A percentile compares a stretch with the other conserved stretches of the same genome.
phyloP scores from a whole-genome alignment of 176 grass and related monocot species.

The Juncus effusus region DNA sequence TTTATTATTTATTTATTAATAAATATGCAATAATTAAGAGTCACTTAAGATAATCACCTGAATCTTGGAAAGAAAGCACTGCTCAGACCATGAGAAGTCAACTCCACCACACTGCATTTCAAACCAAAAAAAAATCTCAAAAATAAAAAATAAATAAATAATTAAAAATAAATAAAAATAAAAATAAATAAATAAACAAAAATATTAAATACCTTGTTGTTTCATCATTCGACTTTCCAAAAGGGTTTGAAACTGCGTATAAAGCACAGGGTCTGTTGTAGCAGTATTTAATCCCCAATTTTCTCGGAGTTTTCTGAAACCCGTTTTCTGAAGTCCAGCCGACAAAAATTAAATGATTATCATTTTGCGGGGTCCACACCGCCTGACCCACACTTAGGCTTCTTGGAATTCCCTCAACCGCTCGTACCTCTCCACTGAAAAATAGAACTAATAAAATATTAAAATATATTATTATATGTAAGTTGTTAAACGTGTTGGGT shows the following conservation, averaged over 20 bases:
- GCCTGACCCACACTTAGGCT: slow-evolving; percentile 83
- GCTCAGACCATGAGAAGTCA: slow-evolving; percentile 54
- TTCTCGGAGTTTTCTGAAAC: slow-evolving; percentile 62
- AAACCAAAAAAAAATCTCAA: slow-evolving; percentile 19
- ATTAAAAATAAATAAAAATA: not conserved
- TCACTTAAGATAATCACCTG: slow-evolving; percentile 39
- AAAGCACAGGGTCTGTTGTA: slow-evolving; percentile 84
- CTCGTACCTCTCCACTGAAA: slow-evolving; percentile 74
- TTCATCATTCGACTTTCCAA: slow-evolving; percentile 38
- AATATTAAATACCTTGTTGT: too few relatives aligned
- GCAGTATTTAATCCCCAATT: slow-evolving; percentile 97
- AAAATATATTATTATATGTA: not conserved
- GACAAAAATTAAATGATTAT: slow-evolving; percentile 73
- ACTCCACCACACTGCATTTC: slow-evolving; percentile 39
- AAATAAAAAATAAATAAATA: not conserved
- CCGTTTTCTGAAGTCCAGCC: slow-evolving; percentile 84
- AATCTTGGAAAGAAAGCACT: slow-evolving; percentile 88
- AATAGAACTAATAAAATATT: not conserved
- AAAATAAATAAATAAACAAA: too few relatives aligned
- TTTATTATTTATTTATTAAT: not conserved
- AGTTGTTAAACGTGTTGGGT: not conserved
- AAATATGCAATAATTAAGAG: too few relatives aligned
- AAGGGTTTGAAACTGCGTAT: slow-evolving; percentile 62
- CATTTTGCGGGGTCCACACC: slow-evolving; percentile 57
- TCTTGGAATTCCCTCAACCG: slow-evolving; percentile 65